Evolutionary conservation across 306 rosid species (phyloP).

Genomic region (Rosa chinensis): DNA sequence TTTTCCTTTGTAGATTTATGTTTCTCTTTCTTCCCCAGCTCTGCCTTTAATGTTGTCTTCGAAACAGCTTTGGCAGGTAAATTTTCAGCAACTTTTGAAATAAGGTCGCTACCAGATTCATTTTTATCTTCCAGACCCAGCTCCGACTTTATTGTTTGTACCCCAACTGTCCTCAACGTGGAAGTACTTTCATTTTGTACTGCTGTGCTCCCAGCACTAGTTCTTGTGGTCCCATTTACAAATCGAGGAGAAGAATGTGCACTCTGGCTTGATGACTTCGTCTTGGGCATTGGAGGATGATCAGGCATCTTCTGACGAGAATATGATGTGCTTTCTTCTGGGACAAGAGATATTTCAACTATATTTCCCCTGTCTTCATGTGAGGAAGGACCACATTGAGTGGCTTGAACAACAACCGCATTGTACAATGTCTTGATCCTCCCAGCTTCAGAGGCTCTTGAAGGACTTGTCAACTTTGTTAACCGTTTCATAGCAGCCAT

Average conservation of each 20-base stretch:
- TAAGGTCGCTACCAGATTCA: conserved; percentile 25
- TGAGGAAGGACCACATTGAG: conserved; percentile 39
- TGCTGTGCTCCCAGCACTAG: conserved; percentile 17
- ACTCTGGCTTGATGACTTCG: conserved; percentile 39
- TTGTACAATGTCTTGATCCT: conserved; percentile 84
- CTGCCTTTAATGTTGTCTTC: conserved; percentile 28
- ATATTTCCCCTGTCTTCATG: conserved; percentile 40
- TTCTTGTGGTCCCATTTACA: conserved; percentile 33
- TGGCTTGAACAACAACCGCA: conserved; percentile 64
- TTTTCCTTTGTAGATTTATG: conserved; percentile 33
- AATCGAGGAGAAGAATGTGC: conserved; percentile 44
- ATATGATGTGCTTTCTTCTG: conserved; percentile 54
- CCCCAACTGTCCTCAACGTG: conserved; percentile 40
- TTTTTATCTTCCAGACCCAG: conserved; percentile 30
- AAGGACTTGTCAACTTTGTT: conserved; percentile 67
- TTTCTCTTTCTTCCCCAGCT: conserved; percentile 40
- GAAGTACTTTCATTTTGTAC: conserved; percentile 32
- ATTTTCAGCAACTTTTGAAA: conserved; percentile 40
- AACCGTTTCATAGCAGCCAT: conserved; percentile 90
- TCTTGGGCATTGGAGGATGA: conserved; percentile 36
- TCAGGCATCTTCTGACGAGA: conserved; percentile 34
- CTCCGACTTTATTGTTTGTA: conserved; percentile 38
- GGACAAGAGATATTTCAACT: conserved; percentile 51
- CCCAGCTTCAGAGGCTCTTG: conserved; percentile 81
- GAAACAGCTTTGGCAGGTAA: conserved; percentile 33